A percentile compares a stretch with the other conserved stretches of the same genome.
These are phyloP conservation scores for Acacia pycnantha DNA, from an alignment of 331 rosid genomes.

Conservation along the genomic window DNA sequence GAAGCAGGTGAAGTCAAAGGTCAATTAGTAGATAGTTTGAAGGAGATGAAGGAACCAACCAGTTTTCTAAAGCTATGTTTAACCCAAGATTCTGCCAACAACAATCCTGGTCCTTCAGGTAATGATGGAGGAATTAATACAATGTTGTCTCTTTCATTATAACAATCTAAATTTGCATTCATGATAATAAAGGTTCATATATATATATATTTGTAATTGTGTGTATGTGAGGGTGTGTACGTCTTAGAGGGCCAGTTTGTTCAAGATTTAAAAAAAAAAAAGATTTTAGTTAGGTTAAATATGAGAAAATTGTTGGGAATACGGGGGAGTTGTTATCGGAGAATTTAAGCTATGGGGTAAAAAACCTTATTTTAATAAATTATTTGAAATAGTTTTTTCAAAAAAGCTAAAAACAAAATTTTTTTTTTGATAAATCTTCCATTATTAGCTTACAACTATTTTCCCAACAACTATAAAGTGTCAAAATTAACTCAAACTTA, in stretches of 20 bases:
- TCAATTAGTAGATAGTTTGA: neutral
- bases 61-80: constrained; percentile 30
- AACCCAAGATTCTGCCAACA: constrained; percentile 10
- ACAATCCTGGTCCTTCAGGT: neutral
- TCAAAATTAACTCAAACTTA: no score
- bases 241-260: neutral
- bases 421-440: no score
- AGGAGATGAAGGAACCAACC: constrained; percentile 16
- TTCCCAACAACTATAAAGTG: no score
- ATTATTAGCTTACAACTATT: no score
- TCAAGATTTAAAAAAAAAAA: neutral
- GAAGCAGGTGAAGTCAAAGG: neutral
- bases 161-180: neutral
- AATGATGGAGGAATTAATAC: constrained; percentile 35
- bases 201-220: neutral
- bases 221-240: neutral
- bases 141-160: constrained; percentile 41
- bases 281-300: neutral
- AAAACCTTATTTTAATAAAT: no score
- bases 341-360: neutral
- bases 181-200: neutral
- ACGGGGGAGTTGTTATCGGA: neutral
- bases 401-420: neutral
- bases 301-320: neutral
- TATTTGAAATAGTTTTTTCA: neutral